Evolutionary conservation across 2,329 filamentous ascomycete species (phyloP).

Genomic region (Peltaster fructicola): DNA sequence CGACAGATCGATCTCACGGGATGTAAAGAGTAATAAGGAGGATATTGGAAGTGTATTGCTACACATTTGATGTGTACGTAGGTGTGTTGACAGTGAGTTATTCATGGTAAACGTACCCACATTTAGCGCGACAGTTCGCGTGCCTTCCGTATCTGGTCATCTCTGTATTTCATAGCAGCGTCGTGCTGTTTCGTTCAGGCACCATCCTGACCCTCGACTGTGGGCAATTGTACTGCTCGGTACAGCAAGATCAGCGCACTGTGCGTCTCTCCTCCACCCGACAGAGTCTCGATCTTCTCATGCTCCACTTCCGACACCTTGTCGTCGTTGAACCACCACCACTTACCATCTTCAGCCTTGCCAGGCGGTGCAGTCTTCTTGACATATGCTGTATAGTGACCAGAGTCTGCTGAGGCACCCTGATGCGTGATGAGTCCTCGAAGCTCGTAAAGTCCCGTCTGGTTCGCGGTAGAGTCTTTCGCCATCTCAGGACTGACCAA

Average conservation of each 20-base stretch:
- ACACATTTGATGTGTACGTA: too few species aligned
- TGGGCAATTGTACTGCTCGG: constrained; percentile 51
- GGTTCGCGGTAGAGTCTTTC: constrained; percentile 69
- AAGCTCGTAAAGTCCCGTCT: constrained; percentile 88
- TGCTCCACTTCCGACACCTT: constrained; percentile 81
- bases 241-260: constrained; percentile 69
- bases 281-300: constrained; percentile 78
- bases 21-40: too few species aligned
- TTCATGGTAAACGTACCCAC: too few species aligned
- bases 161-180: too few species aligned
- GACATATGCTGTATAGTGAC: constrained; percentile 94
- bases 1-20: too few species aligned
- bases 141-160: too few species aligned
- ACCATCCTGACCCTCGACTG: too few species aligned
- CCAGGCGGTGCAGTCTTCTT: constrained; percentile 78
- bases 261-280: constrained; percentile 69
- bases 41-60: too few species aligned
- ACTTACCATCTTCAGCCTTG: constrained; percentile 79
- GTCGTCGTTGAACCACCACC: constrained; percentile 99
- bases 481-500: constrained; percentile 59
- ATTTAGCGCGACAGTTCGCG: too few species aligned
- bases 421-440: constrained; percentile 91
- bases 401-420: constrained; percentile 88
- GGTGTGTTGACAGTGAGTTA: too few species aligned
- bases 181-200: too few species aligned